Percentiles rank a stretch among this genome's conserved stretches.
Evolutionary conservation across 805 yeast species (phyloP).

Genomic region (Peterozyma xylosa): DNA sequence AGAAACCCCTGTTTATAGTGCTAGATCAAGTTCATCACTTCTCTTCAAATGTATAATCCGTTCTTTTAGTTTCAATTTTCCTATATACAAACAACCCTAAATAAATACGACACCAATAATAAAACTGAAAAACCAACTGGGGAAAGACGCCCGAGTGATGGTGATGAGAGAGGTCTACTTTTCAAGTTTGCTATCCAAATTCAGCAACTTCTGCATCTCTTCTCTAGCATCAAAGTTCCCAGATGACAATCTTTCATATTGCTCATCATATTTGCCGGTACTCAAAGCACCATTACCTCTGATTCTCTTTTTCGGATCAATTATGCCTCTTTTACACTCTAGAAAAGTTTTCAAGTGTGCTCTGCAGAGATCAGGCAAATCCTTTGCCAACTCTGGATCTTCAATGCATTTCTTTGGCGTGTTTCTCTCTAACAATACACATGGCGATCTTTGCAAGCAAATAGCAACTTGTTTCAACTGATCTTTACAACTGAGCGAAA

Average conservation of each 20-base stretch:
- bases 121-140: conserved; percentile 1
- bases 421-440: conserved; percentile 84
- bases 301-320: conserved; percentile 87
- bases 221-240: conserved; percentile 81
- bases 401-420: conserved; percentile 85
- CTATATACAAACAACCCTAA: too few species aligned
- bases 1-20: background rate
- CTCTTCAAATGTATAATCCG: background rate
- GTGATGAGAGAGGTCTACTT: conserved; percentile 14
- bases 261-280: conserved; percentile 88
- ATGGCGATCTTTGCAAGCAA: conserved; percentile 92
- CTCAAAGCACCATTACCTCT: conserved; percentile 91
- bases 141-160: background rate
- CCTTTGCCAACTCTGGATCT: conserved; percentile 66
- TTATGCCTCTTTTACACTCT: conserved; percentile 86
- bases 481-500: conserved; percentile 69
- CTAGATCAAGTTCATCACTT: background rate
- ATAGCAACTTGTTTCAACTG: conserved; percentile 93
- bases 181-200: conserved; percentile 45
- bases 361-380: conserved; percentile 81
- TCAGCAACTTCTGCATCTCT: conserved; percentile 67
- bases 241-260: conserved; percentile 64
- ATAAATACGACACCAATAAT: background rate
- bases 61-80: background rate
- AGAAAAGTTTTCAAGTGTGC: conserved; percentile 80